Evolutionary conservation across 768 basidiomycete genomes (phyloP).

Genomic region (Ramaria rubella): DNA sequence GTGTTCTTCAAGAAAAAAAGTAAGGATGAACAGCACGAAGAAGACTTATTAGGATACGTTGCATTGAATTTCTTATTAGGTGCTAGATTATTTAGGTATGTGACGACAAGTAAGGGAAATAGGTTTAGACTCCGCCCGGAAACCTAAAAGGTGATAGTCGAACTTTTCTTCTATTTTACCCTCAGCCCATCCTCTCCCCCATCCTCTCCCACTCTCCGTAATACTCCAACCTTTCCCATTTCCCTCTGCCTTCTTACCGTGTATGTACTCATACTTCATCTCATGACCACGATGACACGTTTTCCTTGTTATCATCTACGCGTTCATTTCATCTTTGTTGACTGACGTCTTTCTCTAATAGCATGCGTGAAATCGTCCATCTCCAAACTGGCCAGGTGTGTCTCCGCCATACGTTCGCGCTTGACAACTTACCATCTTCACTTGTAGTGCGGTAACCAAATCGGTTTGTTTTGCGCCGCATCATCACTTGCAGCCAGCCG

Average conservation of each 20-base stretch:
- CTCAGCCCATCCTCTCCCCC: neutral
- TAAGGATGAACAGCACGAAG: too few relatives aligned
- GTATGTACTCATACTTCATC: neutral
- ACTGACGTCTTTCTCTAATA: slow-evolving; percentile 29
- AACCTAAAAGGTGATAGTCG: neutral
- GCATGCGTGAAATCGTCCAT: slow-evolving; percentile 99
- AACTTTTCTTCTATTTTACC: neutral
- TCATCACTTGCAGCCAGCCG: slow-evolving; percentile 10
- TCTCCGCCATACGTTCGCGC: slow-evolving; percentile 8
- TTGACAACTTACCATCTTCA: slow-evolving; percentile 14
- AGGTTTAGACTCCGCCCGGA: neutral
- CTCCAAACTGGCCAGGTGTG: slow-evolving; percentile 96
- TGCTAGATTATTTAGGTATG: too few relatives aligned
- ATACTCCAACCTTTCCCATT: too few relatives aligned
- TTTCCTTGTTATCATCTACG: neutral
- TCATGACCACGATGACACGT: neutral
- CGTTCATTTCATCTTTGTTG: neutral
- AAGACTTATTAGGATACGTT: too few relatives aligned
- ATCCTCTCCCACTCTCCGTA: neutral
- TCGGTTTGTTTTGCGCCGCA: slow-evolving; percentile 55
- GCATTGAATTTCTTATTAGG: too few relatives aligned
- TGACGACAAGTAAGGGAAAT: neutral
- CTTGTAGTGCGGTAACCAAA: slow-evolving; percentile 94
- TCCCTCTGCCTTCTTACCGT: neutral
- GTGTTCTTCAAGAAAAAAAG: too few relatives aligned